Evolutionary conservation across 176 grass and related monocot genomes (phyloP), one percentile per base, ranked within the genome.

Genomic region (Urochloa ruziziensis): DNA sequence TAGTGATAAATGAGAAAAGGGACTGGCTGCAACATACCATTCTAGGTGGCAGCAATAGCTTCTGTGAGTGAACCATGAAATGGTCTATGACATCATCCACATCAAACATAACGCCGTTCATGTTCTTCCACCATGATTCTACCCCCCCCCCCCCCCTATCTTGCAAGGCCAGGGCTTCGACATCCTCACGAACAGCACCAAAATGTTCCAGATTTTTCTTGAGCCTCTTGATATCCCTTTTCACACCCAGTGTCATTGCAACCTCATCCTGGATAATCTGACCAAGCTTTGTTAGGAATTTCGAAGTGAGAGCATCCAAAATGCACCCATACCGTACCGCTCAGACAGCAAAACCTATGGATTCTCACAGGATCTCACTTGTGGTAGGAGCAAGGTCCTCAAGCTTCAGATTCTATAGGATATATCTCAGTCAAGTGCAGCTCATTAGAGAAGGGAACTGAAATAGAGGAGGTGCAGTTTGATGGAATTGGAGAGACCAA

Each of bases 31-130:
- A 84, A 25, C 36, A 67, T 76, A 62, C 40, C 11, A 63, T 2
- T 33, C 51, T 64, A n/a, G 33, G 33, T 34, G 51, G 11, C 43
- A 15, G 17, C 12, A n/a, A 35, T 17, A 16, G 61, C 14, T 63
- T 63, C 9, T 67, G 36, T 32, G 73, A 62, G 24, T 88, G 73
- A 83, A 70, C 80, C 27, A n/a, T 80, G 51, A 73, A 80, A 40
- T 49, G 46, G 72, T 89, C 75, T 16, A 89, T 43, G 21, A 87
- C 42, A 21, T 81, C 75, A 53, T 81, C 89, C 37, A 56, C 42
- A 58, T 87, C 75, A 7, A 56, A 85, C 80, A 88, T 67, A 10
- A 71, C 72, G 13, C 76, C 62, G 5, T 10, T 85, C 40, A 88
- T 66, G 23, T 77, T 10, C 21, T 71, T 81, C 58, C 74, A 63